These are phyloP conservation scores for Hemisphaericaspora subhashii DNA, from an alignment of 1,139 yeast species.

Conservation along the genomic window DNA sequence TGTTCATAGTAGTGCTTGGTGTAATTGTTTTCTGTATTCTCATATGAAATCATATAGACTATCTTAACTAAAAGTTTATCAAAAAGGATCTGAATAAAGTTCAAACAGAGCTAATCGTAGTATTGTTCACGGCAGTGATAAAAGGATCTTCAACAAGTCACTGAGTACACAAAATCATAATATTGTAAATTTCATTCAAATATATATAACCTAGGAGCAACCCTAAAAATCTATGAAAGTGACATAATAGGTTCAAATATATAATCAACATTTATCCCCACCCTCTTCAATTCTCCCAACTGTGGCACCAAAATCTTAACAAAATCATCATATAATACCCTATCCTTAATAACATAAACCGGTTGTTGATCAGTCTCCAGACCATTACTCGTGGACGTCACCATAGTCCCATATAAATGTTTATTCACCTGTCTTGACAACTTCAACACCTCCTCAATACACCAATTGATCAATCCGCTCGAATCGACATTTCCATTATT, in stretches of 20 bases:
- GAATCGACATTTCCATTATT: slow-evolving; percentile 36
- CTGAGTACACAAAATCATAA: too few species aligned
- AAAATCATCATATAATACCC: slow-evolving; percentile 40
- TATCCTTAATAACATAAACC: slow-evolving; percentile 31
- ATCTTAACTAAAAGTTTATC: too few species aligned
- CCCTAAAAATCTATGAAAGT: background rate
- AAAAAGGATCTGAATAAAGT: too few species aligned
- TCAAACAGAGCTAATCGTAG: too few species aligned
- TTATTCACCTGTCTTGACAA: slow-evolving; percentile 63
- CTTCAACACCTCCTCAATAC: slow-evolving; percentile 61
- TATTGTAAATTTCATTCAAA: too few species aligned
- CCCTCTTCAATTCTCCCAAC: slow-evolving; percentile 57
- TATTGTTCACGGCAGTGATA: too few species aligned
- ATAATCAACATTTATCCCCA: slow-evolving; percentile 75
- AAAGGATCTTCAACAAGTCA: too few species aligned
- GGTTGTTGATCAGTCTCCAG: slow-evolving; percentile 28
- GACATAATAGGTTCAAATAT: slow-evolving; percentile 41
- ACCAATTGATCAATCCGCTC: slow-evolving; percentile 60
- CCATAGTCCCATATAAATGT: slow-evolving; percentile 66
- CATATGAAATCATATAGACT: too few species aligned
- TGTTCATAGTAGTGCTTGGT: slow-evolving; percentile 50
- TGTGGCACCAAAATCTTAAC: slow-evolving; percentile 57
- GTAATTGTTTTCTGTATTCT: slow-evolving; percentile 39
- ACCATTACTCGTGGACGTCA: slow-evolving; percentile 24
- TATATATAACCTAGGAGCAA: too few species aligned